phyloP scores from a whole-genome alignment of 129 eudicot species.

The Gnaphalium uliginosum region DNA sequence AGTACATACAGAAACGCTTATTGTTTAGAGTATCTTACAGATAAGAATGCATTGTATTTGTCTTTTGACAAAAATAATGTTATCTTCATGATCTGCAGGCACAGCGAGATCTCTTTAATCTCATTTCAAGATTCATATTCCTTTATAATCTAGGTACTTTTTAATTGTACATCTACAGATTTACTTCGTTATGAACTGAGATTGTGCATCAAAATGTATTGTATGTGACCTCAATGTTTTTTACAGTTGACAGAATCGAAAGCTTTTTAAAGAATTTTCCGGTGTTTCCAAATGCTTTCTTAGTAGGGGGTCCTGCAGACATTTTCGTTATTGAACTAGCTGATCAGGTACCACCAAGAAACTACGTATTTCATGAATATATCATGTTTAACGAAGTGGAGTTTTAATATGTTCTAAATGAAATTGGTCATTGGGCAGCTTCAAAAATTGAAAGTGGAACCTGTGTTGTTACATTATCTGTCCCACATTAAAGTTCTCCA shows the following conservation, averaged over 20 bases:
- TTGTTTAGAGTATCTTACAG: not conserved
- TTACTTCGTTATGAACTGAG: not conserved
- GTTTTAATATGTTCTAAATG: not conserved
- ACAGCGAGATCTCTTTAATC: slow-evolving; percentile 88
- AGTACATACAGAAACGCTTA: not conserved
- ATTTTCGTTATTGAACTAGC: slow-evolving; percentile 75
- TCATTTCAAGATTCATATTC: slow-evolving; percentile 78
- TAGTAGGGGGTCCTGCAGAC: slow-evolving; percentile 85
- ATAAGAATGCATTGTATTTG: not conserved
- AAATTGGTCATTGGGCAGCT: slow-evolving; percentile 44
- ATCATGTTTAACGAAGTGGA: not conserved
- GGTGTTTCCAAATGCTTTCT: slow-evolving; percentile 74
- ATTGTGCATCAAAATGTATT: slow-evolving; percentile 9
- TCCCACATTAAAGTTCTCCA: slow-evolving; percentile 68
- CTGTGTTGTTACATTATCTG: slow-evolving; percentile 85
- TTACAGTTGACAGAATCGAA: slow-evolving; percentile 65
- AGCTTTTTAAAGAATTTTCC: slow-evolving; percentile 75
- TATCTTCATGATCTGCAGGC: slow-evolving; percentile 47
- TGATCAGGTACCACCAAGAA: slow-evolving; percentile 64
- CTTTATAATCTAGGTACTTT: slow-evolving; percentile 70
- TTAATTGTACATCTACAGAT: not conserved
- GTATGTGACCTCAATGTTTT: slow-evolving; percentile 15
- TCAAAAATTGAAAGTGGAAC: slow-evolving; percentile 92
- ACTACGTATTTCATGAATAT: not conserved
- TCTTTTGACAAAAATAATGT: not conserved